phyloP scores from a whole-genome alignment of 208 protist genomes.

The Crithidia fasciculata region DNA sequence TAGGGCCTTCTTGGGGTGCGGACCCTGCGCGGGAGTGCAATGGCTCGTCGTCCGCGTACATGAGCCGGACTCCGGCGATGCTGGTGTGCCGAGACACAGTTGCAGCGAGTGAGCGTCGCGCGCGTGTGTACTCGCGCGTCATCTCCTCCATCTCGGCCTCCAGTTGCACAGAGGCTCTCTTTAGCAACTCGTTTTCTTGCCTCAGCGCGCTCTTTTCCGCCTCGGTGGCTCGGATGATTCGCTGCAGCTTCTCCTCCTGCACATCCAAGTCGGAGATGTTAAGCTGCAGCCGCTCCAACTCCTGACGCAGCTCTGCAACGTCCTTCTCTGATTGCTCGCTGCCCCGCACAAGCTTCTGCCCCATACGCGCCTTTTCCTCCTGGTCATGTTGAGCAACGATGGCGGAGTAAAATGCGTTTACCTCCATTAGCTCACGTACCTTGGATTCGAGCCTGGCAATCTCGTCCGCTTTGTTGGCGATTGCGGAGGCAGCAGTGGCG shows the following conservation, averaged over 20 bases:
- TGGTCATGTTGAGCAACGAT: slow-evolving; percentile 80
- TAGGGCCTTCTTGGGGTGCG: slow-evolving; percentile 3
- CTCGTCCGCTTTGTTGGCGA: slow-evolving; percentile 60
- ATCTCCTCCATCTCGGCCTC: slow-evolving; percentile 55
- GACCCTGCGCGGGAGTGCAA: slow-evolving; percentile 8
- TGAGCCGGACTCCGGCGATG: slow-evolving; percentile 3
- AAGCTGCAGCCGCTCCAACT: slow-evolving; percentile 37
- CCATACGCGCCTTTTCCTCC: slow-evolving; percentile 47
- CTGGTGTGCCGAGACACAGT: slow-evolving; percentile 4
- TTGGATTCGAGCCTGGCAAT: slow-evolving; percentile 63
- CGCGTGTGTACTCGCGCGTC: slow-evolving; percentile 32
- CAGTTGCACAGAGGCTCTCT: slow-evolving; percentile 40
- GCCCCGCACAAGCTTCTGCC: slow-evolving; percentile 5
- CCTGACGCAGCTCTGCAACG: slow-evolving; percentile 14
- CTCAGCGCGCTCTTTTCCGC: slow-evolving; percentile 38
- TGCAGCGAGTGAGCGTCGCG: slow-evolving; percentile 14
- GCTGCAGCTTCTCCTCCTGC: slow-evolving; percentile 53
- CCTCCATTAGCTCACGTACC: slow-evolving; percentile 75
- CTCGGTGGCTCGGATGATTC: slow-evolving; percentile 36
- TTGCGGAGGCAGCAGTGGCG: slow-evolving; percentile 25
- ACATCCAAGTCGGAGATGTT: slow-evolving; percentile 36
- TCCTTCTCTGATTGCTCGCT: slow-evolving; percentile 21
- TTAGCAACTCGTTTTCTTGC: slow-evolving; percentile 45
- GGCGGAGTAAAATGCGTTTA: slow-evolving; percentile 82
- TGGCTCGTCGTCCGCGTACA: neutral